Conservation (phyloP, 257 asterid species). For the Linderniella brevidens region DNA sequence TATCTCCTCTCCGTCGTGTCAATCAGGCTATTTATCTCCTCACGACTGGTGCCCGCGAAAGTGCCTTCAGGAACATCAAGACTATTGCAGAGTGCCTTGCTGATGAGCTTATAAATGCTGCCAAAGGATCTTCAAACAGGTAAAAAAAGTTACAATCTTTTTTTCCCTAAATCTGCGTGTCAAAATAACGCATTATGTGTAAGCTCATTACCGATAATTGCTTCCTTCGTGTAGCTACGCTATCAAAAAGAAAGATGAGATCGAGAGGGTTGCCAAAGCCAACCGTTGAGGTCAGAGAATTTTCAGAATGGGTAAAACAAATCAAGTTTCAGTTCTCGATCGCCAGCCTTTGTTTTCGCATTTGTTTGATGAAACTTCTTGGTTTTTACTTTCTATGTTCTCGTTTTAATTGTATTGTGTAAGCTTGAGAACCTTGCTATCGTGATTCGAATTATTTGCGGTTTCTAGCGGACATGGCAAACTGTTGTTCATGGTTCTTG, state of each 20-base stretch:
- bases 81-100: conserved; percentile 48
- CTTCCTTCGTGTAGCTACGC: conserved; percentile 42
- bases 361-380: too few species aligned
- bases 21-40: conserved; percentile 40
- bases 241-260: conserved; percentile 80
- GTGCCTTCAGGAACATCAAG: conserved; percentile 39
- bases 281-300: conserved; percentile 30
- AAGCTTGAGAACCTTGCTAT: too few species aligned
- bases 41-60: conserved; percentile 48
- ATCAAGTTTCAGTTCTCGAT: too few species aligned
- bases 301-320: too few species aligned
- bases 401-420: too few species aligned
- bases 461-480: too few species aligned
- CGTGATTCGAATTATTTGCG: too few species aligned
- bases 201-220: neutral
- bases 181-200: too few species aligned
- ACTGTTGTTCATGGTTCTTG: too few species aligned
- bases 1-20: conserved; percentile 42
- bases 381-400: too few species aligned
- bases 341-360: too few species aligned
- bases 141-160: neutral
- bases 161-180: neutral
- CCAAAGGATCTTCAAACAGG: conserved; percentile 33
- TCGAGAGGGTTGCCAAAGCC: conserved; percentile 89
- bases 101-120: conserved; percentile 40